Evolutionary conservation across 2,329 filamentous ascomycete genomes (phyloP).

Genomic region (Blumeriella jaapii): DNA sequence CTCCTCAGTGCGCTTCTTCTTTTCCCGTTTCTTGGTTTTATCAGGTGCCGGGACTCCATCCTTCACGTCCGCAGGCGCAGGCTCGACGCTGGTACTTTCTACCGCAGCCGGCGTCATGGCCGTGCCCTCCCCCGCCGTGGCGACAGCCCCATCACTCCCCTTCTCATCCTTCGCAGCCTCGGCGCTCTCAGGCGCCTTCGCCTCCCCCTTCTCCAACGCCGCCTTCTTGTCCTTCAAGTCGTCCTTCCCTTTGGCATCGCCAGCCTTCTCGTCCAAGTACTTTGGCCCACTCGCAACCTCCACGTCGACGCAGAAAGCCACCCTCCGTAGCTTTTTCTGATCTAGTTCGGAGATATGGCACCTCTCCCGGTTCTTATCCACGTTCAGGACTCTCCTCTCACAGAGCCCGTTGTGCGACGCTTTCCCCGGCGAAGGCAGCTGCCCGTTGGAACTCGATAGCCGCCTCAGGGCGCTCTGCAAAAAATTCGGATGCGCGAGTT

Average conservation of each 20-base stretch:
- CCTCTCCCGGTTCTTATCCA: conserved; percentile 68
- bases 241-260: conserved; percentile 32
- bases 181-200: conserved; percentile 59
- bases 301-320: conserved; percentile 94
- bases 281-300: conserved; percentile 85
- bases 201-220: conserved; percentile 59
- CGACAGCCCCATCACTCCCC: conserved; percentile 34
- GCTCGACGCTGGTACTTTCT: conserved; percentile 26
- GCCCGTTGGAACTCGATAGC: conserved; percentile 57
- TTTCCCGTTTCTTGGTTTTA: conserved; percentile 70
- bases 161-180: conserved; percentile 48
- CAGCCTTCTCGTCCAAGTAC: conserved; percentile 50
- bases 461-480: conserved; percentile 72
- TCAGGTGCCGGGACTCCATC: conserved; percentile 19
- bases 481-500: conserved; percentile 56
- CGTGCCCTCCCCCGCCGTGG: conserved; percentile 28
- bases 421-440: conserved; percentile 28
- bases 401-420: conserved; percentile 58
- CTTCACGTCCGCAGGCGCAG: conserved; percentile 17
- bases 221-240: conserved; percentile 47
- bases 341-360: conserved; percentile 72
- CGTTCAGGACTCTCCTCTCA: conserved; percentile 71
- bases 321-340: conserved; percentile 68
- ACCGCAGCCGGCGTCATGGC: conserved; percentile 32
- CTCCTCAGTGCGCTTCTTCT: conserved; percentile 90